Conservation (phyloP, 2,329 filamentous ascomycete species). For the Epichloe hybrida region DNA sequence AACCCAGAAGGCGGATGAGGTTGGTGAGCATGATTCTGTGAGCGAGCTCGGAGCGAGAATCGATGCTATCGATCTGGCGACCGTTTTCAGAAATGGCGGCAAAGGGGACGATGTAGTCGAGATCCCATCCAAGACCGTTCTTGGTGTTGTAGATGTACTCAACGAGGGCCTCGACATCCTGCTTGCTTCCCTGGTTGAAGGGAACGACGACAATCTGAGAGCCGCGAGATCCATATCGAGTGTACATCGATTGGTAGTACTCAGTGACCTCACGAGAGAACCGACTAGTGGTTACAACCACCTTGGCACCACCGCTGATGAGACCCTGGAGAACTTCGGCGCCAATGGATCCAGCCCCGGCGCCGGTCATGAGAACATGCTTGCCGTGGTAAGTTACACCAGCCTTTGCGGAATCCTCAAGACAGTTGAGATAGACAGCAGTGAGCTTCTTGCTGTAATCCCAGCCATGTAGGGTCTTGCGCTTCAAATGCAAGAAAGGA, state of each 20-base stretch:
- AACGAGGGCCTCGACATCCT: slow-evolving; percentile 86
- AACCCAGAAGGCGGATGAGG: slow-evolving; percentile 77
- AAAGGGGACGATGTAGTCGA: slow-evolving; percentile 92
- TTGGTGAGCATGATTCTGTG: slow-evolving; percentile 99
- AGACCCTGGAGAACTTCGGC: slow-evolving; percentile 92
- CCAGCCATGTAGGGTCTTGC: slow-evolving; percentile 87
- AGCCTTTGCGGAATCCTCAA: slow-evolving; percentile 75
- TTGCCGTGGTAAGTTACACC: slow-evolving; percentile 91
- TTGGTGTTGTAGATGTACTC: slow-evolving; percentile 96
- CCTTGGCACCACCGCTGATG: slow-evolving; percentile 92
- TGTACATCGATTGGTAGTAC: slow-evolving; percentile 99
- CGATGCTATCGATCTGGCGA: slow-evolving; percentile 90
- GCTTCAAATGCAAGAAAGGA: slow-evolving; percentile 93
- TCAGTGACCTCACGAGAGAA: slow-evolving; percentile 97
- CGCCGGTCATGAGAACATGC: slow-evolving; percentile 95
- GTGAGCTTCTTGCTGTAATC: slow-evolving; percentile 99
- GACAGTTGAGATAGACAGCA: slow-evolving; percentile 76
- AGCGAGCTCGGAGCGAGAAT: slow-evolving; percentile 94
- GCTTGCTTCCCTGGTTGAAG: slow-evolving; percentile 98
- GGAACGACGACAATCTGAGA: slow-evolving; percentile 96
- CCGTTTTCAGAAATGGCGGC: slow-evolving; percentile 96
- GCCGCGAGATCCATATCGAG: slow-evolving; percentile 80
- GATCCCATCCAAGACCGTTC: slow-evolving; percentile 93
- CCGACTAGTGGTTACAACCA: slow-evolving; percentile 89
- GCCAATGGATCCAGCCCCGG: slow-evolving; percentile 93